Percentiles rank a stretch among this genome's conserved stretches.
These are phyloP conservation scores for Nakazawaea wickerhamii DNA, from an alignment of 805 yeast genomes.

Conservation along the genomic window DNA sequence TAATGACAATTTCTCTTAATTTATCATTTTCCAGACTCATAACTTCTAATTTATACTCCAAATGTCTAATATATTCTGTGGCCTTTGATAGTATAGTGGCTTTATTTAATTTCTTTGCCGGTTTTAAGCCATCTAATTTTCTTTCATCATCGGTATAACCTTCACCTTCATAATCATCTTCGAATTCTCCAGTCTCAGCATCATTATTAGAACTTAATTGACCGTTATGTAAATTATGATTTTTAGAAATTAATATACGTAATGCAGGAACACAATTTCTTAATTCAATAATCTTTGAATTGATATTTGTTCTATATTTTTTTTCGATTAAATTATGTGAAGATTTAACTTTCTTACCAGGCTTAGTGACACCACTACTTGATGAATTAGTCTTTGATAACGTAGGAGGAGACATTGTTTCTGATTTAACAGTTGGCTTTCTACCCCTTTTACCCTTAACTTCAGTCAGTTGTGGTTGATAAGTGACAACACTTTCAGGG, in stretches of 20 bases:
- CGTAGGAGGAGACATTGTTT: background rate
- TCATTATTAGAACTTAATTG: slow-evolving; percentile 34
- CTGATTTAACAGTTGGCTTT: slow-evolving; percentile 5
- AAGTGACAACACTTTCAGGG: background rate
- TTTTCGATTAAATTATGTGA: slow-evolving; percentile 71
- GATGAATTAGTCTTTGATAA: slow-evolving; percentile 8
- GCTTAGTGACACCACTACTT: slow-evolving; percentile 24
- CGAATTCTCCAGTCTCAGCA: slow-evolving; percentile 29
- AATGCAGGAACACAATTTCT: slow-evolving; percentile 65
- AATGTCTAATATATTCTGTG: slow-evolving; percentile 69
- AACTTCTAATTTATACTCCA: slow-evolving; percentile 54
- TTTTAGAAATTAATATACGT: slow-evolving; percentile 36
- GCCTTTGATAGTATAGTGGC: slow-evolving; percentile 74
- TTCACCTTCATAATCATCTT: slow-evolving; percentile 44
- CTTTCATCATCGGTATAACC: slow-evolving; percentile 49
- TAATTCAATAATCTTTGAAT: slow-evolving; percentile 57
- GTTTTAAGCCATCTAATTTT: slow-evolving; percentile 67
- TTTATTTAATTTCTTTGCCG: slow-evolving; percentile 72
- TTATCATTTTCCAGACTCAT: slow-evolving; percentile 43
- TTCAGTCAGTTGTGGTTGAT: slow-evolving; percentile 2
- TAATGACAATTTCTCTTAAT: slow-evolving; percentile 24
- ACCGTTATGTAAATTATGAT: slow-evolving; percentile 32
- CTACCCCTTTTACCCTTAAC: slow-evolving; percentile 10
- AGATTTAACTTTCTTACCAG: slow-evolving; percentile 46
- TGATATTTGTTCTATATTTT: slow-evolving; percentile 66